Conservation (phyloP, 768 basidiomycete species). For the Termitomyces sp. region DNA sequence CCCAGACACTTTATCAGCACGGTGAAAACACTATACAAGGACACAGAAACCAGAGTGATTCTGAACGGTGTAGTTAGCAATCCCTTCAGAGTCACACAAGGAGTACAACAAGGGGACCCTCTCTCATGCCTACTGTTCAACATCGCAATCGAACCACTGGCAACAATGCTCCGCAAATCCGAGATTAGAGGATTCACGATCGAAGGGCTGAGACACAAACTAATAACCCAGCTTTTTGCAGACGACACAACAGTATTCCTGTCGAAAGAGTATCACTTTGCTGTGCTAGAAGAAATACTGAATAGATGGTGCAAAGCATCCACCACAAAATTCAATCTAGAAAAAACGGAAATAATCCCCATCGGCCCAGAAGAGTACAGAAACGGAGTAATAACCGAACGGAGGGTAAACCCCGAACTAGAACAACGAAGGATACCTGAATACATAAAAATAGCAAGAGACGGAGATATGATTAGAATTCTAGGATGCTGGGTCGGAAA, state of each 20-base stretch:
- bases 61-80: neutral
- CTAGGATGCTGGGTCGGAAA: neutral
- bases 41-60: neutral
- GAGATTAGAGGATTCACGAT: conserved; percentile 24
- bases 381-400: neutral
- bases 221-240: conserved; percentile 23
- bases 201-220: conserved; percentile 12
- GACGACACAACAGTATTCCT: conserved; percentile 29
- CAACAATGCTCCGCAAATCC: conserved; percentile 22
- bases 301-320: neutral
- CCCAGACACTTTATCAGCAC: conserved; percentile 11
- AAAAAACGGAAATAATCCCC: neutral
- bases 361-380: neutral
- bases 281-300: conserved; percentile 23
- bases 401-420: neutral
- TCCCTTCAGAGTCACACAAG: conserved; percentile 1
- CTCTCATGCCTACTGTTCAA: conserved; percentile 31
- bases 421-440: neutral
- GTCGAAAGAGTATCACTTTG: conserved; percentile 20
- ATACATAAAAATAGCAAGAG: neutral
- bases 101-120: conserved; percentile 30
- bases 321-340: neutral
- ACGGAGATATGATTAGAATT: neutral
- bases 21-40: conserved; percentile 9
- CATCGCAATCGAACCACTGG: neutral